A percentile compares a stretch with the other conserved stretches of the same genome.
phyloP scores from a whole-genome alignment of 1,139 yeast species.

The Trichomonascaceae sp. region DNA sequence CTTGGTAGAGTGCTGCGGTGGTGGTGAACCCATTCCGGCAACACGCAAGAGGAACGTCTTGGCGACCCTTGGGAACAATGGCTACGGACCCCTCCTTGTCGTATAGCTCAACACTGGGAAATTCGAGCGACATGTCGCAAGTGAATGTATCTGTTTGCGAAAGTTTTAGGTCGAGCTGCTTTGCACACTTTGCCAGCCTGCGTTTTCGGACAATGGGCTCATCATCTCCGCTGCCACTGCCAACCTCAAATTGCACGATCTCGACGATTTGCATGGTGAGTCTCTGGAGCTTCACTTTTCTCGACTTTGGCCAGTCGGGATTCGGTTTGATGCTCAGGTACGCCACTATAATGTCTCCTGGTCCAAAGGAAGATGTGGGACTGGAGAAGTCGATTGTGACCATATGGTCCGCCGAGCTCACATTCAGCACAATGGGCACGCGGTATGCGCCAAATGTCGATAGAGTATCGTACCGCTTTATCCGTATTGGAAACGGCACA shows the following conservation, averaged over 20 bases:
- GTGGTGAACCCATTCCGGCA: slow-evolving; percentile 27
- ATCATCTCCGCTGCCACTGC: slow-evolving; percentile 19
- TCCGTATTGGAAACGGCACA: slow-evolving; percentile 24
- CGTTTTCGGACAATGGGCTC: slow-evolving; percentile 22
- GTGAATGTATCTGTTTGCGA: slow-evolving; percentile 17
- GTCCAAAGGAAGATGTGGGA: slow-evolving; percentile 28
- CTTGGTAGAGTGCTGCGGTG: slow-evolving; percentile 23
- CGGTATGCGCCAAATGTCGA: slow-evolving; percentile 28
- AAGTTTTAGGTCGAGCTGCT: slow-evolving; percentile 20
- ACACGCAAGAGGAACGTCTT: slow-evolving; percentile 26
- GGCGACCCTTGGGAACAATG: slow-evolving; percentile 21
- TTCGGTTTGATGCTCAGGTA: slow-evolving; percentile 23
- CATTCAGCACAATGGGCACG: slow-evolving; percentile 19
- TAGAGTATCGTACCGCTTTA: slow-evolving; percentile 28
- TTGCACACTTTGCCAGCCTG: slow-evolving; percentile 20
- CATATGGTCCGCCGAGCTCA: slow-evolving; percentile 25
- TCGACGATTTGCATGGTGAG: slow-evolving; percentile 27
- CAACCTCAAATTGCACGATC: slow-evolving; percentile 21
- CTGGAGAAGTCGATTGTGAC: slow-evolving; percentile 25
- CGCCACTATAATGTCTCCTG: slow-evolving; percentile 24
- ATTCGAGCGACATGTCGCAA: slow-evolving; percentile 20
- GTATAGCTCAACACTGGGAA: slow-evolving; percentile 13
- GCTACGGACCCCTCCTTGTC: slow-evolving; percentile 15
- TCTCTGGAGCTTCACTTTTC: slow-evolving; percentile 25
- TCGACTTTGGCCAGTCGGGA: slow-evolving; percentile 25